Conservation (phyloP, 306 rosid species). For the Macrotyloma uniflorum region DNA sequence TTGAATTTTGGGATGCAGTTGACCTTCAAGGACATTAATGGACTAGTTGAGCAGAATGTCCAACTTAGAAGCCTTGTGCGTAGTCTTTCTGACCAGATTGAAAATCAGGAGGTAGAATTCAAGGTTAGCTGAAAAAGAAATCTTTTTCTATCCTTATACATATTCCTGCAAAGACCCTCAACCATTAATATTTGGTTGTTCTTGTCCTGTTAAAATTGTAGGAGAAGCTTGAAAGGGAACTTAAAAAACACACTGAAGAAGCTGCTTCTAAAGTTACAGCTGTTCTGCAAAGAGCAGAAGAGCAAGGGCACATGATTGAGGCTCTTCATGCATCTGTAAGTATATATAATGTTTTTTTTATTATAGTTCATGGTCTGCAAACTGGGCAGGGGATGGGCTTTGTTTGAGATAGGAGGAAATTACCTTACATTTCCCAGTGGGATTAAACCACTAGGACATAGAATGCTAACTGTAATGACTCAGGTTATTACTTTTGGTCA, state of each 20-base stretch:
- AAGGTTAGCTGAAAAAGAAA: constrained; percentile 55
- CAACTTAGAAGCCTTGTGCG: constrained; percentile 93
- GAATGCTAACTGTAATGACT: background rate
- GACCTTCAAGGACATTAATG: constrained; percentile 96
- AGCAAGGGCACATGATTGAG: constrained; percentile 90
- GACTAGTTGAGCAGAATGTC: constrained; percentile 89
- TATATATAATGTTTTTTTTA: background rate
- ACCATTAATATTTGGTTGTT: background rate
- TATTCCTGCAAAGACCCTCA: background rate
- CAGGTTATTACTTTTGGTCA: background rate
- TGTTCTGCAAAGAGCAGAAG: constrained; percentile 90
- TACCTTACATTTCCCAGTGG: background rate
- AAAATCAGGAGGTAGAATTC: constrained; percentile 70
- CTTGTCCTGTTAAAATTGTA: constrained; percentile 43
- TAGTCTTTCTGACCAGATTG: constrained; percentile 77
- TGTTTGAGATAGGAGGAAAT: background rate
- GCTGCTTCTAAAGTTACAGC: constrained; percentile 82
- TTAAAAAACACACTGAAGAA: constrained; percentile 72
- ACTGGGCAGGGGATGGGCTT: constrained; percentile 3
- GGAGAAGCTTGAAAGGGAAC: constrained; percentile 81
- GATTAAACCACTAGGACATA: background rate
- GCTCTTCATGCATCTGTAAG: constrained; percentile 93
- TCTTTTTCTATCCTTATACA: background rate
- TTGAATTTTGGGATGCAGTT: constrained; percentile 56
- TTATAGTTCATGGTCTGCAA: background rate